Evolutionary conservation across 371 early-diverging fungal genomes (phyloP).

Genomic region (Mucor circinelloides): DNA sequence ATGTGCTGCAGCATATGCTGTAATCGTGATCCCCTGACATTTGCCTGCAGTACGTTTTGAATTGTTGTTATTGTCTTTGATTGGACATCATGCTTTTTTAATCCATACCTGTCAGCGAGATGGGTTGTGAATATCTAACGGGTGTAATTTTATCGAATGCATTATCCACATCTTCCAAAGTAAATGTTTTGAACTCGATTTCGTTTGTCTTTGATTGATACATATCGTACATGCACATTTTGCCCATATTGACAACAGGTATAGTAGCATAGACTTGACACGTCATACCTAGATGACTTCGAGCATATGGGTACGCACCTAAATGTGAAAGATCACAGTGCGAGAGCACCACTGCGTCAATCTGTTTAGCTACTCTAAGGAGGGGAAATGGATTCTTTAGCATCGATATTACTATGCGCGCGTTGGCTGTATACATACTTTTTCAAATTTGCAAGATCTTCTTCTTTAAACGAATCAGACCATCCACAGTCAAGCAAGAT

Average conservation of each 20-base stretch:
- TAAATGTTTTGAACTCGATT: constrained; percentile 73
- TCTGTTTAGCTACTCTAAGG: constrained; percentile 78
- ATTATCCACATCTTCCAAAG: constrained; percentile 75
- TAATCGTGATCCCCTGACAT: constrained; percentile 85
- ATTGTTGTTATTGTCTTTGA: not conserved
- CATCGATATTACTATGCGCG: not conserved
- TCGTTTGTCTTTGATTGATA: constrained; percentile 72
- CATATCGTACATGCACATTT: constrained; percentile 81
- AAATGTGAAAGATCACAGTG: constrained; percentile 89
- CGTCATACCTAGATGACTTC: constrained; percentile 74
- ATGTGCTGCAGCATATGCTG: constrained; percentile 95
- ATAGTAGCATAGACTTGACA: constrained; percentile 94
- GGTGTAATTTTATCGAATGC: constrained; percentile 85
- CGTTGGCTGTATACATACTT: constrained; percentile 43
- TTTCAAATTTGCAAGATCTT: constrained; percentile 68
- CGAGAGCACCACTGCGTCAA: constrained; percentile 94
- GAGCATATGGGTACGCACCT: constrained; percentile 90
- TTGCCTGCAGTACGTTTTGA: constrained; percentile 54
- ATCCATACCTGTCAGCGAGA: constrained; percentile 46
- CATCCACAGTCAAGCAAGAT: constrained; percentile 95
- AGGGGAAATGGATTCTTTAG: not conserved
- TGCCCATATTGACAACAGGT: constrained; percentile 94
- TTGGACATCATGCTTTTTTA: not conserved
- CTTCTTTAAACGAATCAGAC: constrained; percentile 72
- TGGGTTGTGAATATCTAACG: constrained; percentile 94